phyloP scores from a whole-genome alignment of 75 land plant species.

The Sequoiadendron giganteum region DNA sequence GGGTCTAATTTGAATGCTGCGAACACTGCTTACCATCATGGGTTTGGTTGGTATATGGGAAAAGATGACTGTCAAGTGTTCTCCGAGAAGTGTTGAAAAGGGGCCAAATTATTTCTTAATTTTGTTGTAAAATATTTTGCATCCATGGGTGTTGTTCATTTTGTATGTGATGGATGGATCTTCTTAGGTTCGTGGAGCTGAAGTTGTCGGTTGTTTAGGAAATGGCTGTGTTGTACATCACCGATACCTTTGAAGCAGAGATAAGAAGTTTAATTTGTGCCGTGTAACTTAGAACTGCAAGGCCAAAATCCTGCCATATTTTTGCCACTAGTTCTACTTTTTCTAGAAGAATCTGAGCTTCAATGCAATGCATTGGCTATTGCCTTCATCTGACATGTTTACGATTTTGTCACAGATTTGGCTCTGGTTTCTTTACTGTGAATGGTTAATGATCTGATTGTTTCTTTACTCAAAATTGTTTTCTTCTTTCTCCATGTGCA shows the following conservation, averaged over 20 bases:
- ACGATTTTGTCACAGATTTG: not conserved
- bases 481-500: too few relatives aligned
- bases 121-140: not conserved
- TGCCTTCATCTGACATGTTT: not conserved
- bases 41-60: not conserved
- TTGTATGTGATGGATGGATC: not conserved
- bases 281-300: not conserved
- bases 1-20: not conserved
- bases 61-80: too few relatives aligned
- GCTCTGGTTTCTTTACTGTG: too few relatives aligned
- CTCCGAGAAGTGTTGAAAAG: too few relatives aligned
- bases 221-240: not conserved
- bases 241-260: not conserved
- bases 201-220: not conserved
- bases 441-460: too few relatives aligned
- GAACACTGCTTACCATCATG: not conserved
- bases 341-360: not conserved
- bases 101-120: not conserved
- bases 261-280: not conserved
- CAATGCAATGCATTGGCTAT: not conserved
- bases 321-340: not conserved
- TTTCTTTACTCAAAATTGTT: too few relatives aligned
- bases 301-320: not conserved
- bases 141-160: conserved; percentile 1
- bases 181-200: not conserved